Base-by-base conservation (phyloP, 345 rosid species). In the Camelina sativa region DNA sequence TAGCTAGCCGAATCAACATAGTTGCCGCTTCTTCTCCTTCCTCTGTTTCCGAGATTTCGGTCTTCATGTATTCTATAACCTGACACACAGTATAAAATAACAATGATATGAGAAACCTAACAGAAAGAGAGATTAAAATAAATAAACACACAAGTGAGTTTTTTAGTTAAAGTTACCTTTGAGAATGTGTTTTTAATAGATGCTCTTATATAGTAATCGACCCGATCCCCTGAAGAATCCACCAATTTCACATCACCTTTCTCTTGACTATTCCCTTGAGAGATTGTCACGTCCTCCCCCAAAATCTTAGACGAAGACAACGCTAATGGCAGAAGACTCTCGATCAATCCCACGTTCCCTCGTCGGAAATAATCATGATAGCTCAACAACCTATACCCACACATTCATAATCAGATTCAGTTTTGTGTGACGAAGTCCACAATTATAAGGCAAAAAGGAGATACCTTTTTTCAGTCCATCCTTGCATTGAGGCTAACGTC, bases 391-490 rank as follows among this genome's bases (percentile, higher is more conserved):
- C 88, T 73, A 34, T 63, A 22, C 44, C 40, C 62, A 54, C 11
- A 53, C 13, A 43, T 80, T 73, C 35, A 2, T 11, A 32, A 52
- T 28, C 37, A 15, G 6, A 10, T 63, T 50, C 10, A 28, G 1
- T n/a, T 11, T 20, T 30, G 28, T 32, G 4, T 32, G 8, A 50
- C 15, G 6, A 47, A 34, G 58, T 70, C 32, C 11, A 34, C 30
- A 4, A 20, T 5, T 44, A 51, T 1, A 22, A 50, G 38, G 51
- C 11, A 1, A 37, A 37, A 61, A 7, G 3, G 7, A 16, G 10
- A 2, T 73, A 73, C 79, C 80, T 78, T 84, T 80, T 88, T 64
- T 94, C 95, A 0, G 91, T 89, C 97, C 97, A 94, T 40, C 77
- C 84, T 76, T 85, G 83, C 88, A 90, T 87, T 4, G 96, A 86